Percentiles rank a stretch among this genome's conserved stretches.
phyloP scores from a whole-genome alignment of 1,284 basidiomycete genomes.

The Cryptococcus wingfieldii region DNA sequence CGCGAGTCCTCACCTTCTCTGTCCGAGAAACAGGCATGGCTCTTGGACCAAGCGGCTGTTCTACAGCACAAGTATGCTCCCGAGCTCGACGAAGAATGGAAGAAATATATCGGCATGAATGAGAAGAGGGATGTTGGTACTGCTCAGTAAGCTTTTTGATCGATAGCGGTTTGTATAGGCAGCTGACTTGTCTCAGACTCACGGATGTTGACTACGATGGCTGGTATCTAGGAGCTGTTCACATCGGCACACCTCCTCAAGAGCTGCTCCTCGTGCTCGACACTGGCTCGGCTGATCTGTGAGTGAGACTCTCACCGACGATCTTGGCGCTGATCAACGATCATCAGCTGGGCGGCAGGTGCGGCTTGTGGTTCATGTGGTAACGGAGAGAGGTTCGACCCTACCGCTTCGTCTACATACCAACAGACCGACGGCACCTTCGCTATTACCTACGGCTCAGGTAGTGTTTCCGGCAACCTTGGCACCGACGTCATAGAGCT shows the following conservation, averaged over 20 bases:
- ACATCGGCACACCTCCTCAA: constrained; percentile 48
- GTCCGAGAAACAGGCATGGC: constrained; percentile 28
- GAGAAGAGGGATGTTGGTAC: constrained; percentile 4
- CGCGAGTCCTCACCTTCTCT: constrained; percentile 30
- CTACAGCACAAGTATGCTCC: constrained; percentile 32
- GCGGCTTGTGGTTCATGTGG: constrained; percentile 35
- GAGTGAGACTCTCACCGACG: not conserved
- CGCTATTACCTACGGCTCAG: constrained; percentile 74
- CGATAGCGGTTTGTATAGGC: not conserved
- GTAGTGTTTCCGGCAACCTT: constrained; percentile 65
- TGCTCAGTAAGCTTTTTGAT: too few species aligned
- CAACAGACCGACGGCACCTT: constrained; percentile 52
- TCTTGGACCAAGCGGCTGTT: constrained; percentile 24
- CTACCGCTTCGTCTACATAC: constrained; percentile 29
- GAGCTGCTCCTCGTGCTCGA: constrained; percentile 52
- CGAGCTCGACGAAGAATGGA: constrained; percentile 22
- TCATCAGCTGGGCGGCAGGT: constrained; percentile 48
- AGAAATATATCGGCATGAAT: constrained; percentile 21
- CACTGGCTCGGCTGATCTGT: constrained; percentile 53
- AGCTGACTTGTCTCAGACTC: constrained; percentile 13
- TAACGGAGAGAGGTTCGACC: constrained; percentile 30
- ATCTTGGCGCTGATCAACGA: not conserved
- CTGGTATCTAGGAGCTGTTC: constrained; percentile 18
- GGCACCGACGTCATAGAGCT: constrained; percentile 70
- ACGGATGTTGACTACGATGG: constrained; percentile 38